These are phyloP conservation scores for Ceratobasidium papillatum DNA, from an alignment of 1,284 basidiomycete species.

Conservation along the genomic window DNA sequence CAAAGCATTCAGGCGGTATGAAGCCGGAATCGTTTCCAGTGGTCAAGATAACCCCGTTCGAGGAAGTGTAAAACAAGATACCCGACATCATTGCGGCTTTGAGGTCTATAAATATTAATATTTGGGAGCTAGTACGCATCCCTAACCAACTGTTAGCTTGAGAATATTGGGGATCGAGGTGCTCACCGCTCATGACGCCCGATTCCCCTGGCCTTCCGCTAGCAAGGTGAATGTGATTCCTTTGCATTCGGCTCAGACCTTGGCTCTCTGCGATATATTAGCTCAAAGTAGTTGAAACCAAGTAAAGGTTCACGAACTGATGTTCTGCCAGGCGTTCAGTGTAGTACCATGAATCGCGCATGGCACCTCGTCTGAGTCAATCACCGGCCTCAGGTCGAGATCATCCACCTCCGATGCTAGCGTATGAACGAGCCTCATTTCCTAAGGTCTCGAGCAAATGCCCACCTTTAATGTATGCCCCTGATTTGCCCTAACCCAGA, in stretches of 20 bases:
- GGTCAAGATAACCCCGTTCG: slow-evolving; percentile 86
- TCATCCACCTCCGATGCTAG: slow-evolving; percentile 61
- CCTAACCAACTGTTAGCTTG: slow-evolving; percentile 57
- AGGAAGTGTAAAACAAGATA: slow-evolving; percentile 75
- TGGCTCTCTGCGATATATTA: slow-evolving; percentile 59
- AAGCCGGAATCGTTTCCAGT: slow-evolving; percentile 70
- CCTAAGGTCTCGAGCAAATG: neutral
- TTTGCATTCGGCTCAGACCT: slow-evolving; percentile 83
- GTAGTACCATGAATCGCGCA: slow-evolving; percentile 84
- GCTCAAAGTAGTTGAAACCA: slow-evolving; percentile 15
- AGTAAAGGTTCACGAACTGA: slow-evolving; percentile 59
- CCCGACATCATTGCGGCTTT: slow-evolving; percentile 72
- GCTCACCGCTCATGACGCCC: slow-evolving; percentile 76
- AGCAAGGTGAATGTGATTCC: slow-evolving; percentile 90
- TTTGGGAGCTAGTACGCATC: slow-evolving; percentile 75
- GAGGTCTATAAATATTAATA: slow-evolving; percentile 81
- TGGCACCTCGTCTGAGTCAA: slow-evolving; percentile 68
- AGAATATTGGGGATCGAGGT: neutral
- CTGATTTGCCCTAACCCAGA: slow-evolving; percentile 92
- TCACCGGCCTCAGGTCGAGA: slow-evolving; percentile 72
- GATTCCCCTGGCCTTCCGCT: slow-evolving; percentile 64
- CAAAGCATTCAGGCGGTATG: slow-evolving; percentile 68
- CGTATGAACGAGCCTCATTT: neutral
- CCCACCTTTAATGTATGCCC: slow-evolving; percentile 86
- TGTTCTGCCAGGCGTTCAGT: slow-evolving; percentile 70